Conservation (phyloP, 176 grass and related monocot genomes). For the Poa annua region DNA sequence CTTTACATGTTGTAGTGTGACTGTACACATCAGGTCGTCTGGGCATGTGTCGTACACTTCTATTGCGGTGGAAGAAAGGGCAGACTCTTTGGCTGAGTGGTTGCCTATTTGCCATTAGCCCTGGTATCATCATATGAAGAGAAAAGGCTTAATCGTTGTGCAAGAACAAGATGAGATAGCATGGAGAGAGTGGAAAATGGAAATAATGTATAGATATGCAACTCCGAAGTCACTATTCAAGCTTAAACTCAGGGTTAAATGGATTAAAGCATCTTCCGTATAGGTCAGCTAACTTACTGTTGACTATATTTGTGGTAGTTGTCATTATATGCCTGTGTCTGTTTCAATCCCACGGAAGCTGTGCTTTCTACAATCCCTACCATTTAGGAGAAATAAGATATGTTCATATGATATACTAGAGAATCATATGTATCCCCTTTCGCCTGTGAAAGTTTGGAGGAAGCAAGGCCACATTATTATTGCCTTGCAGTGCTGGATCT, state of each 20-base stretch:
- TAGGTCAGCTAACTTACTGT: slow-evolving; percentile 18
- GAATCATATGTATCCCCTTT: not conserved
- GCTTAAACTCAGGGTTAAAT: not conserved
- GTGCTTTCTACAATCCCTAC: not conserved
- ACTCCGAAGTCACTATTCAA: slow-evolving; percentile 1
- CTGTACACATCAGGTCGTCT: not conserved
- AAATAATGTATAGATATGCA: not conserved
- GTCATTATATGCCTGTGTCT: not conserved
- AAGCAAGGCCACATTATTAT: not conserved
- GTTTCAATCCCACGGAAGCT: slow-evolving; percentile 21
- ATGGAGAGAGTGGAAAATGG: slow-evolving; percentile 1
- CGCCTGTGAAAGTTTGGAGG: not conserved
- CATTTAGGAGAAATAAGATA: not conserved
- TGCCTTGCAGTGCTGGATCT: not conserved
- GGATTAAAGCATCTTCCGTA: not conserved
- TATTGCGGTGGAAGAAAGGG: not conserved
- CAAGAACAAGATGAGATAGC: not conserved
- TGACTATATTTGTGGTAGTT: not conserved
- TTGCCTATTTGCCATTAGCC: not conserved
- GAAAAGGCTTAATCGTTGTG: not conserved
- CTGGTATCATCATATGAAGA: not conserved
- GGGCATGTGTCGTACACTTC: not conserved
- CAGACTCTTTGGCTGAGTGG: not conserved
- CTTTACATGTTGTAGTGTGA: not conserved
- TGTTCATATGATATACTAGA: not conserved